Percentiles rank a stretch among this genome's conserved stretches.
Evolutionary conservation across 2,329 filamentous ascomycete genomes (phyloP).

Genomic region (Graphium sp.): DNA sequence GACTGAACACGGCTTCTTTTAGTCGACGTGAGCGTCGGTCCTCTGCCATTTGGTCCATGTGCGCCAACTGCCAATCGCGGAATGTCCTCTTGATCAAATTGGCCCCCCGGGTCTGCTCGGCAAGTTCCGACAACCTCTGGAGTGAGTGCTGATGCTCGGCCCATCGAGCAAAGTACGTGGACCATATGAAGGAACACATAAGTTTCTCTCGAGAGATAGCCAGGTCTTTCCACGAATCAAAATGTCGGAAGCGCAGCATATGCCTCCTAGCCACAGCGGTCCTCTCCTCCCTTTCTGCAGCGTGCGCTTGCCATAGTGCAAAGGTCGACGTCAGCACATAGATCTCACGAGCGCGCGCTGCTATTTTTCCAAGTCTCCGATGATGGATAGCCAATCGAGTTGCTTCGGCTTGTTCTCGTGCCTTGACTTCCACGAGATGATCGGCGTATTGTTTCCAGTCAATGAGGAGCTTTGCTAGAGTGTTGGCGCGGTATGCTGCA

Average conservation of each 20-base stretch:
- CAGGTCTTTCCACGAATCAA: conserved; percentile 8
- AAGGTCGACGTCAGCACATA: conserved; percentile 36
- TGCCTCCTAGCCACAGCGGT: conserved; percentile 54
- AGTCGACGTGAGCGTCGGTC: background rate
- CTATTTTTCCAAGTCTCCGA: conserved; percentile 12
- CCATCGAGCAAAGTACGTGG: background rate
- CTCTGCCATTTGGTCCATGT: background rate
- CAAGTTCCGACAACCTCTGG: background rate
- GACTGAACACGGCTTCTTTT: background rate
- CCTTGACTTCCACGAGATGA: too few species aligned
- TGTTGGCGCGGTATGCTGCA: too few species aligned
- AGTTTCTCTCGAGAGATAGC: conserved; percentile 2
- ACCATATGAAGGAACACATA: background rate
- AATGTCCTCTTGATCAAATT: background rate
- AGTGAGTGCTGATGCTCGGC: background rate
- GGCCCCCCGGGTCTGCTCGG: background rate
- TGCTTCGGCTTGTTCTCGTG: too few species aligned
- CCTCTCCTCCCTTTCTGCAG: conserved; percentile 46
- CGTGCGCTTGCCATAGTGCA: conserved; percentile 42
- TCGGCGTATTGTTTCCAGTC: too few species aligned
- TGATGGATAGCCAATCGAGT: too few species aligned
- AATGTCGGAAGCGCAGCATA: conserved; percentile 39
- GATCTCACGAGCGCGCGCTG: conserved; percentile 45
- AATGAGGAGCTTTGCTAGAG: too few species aligned
- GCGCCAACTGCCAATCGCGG: background rate